A percentile compares a stretch with the other conserved stretches of the same genome.
Evolutionary conservation across 2,329 filamentous ascomycete genomes (phyloP).

Genomic region (Furcasterigmium sp.): DNA sequence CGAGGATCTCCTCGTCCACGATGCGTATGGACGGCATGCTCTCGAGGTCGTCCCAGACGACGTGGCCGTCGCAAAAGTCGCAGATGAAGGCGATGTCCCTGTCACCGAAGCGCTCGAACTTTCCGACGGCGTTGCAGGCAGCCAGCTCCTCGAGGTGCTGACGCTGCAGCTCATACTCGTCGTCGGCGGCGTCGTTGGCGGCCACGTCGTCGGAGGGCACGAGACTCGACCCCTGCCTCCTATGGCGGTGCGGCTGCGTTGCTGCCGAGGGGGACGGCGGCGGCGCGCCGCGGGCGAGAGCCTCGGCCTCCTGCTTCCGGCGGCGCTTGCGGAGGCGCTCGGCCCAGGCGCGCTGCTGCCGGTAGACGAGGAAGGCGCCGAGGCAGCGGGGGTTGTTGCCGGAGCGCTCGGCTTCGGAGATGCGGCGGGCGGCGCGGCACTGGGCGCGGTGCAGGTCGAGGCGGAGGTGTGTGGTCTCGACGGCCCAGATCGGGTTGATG

Average conservation of each 20-base stretch:
- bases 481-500: conserved; percentile 50
- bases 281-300: not conserved
- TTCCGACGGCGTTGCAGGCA: conserved; percentile 46
- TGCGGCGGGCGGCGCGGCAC: conserved; percentile 50
- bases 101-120: conserved; percentile 50
- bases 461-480: conserved; percentile 43
- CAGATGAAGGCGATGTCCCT: conserved; percentile 53
- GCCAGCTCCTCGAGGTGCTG: conserved; percentile 42
- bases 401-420: conserved; percentile 47
- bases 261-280: not conserved
- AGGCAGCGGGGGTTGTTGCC: conserved; percentile 42
- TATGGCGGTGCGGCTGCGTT: conserved; percentile 1
- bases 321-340: conserved; percentile 3
- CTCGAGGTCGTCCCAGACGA: conserved; percentile 53
- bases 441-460: conserved; percentile 51
- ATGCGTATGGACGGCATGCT: conserved; percentile 43
- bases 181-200: conserved; percentile 7
- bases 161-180: conserved; percentile 28
- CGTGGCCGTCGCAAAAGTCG: conserved; percentile 56
- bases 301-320: not conserved
- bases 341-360: conserved; percentile 37
- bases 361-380: conserved; percentile 49
- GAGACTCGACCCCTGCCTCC: conserved; percentile 3
- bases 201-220: not conserved
- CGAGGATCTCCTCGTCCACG: conserved; percentile 19